These are phyloP conservation scores for Cutaneotrichosporon cutaneum DNA, from an alignment of 1,284 basidiomycete genomes.

Conservation along the genomic window DNA sequence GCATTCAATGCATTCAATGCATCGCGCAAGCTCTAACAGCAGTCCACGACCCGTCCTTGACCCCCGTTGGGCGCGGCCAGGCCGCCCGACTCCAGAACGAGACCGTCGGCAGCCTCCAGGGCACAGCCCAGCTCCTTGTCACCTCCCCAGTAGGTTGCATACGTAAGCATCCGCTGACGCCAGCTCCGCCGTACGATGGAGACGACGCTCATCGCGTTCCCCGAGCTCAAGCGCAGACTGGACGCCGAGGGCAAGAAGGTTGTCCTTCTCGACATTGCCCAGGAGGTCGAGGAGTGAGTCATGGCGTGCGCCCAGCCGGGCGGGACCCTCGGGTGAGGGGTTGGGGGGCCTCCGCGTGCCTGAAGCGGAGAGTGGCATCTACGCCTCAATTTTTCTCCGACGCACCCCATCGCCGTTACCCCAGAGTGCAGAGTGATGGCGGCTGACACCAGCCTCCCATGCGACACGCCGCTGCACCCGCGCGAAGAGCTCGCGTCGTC, in stretches of 20 bases:
- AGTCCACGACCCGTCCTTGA: slow-evolving; percentile 51
- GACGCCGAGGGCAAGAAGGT: slow-evolving; percentile 41
- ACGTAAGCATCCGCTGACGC: slow-evolving; percentile 7
- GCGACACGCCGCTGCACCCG: slow-evolving; percentile 48
- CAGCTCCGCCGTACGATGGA: slow-evolving; percentile 51
- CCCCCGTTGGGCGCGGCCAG: slow-evolving; percentile 47
- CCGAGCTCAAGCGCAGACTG: slow-evolving; percentile 37
- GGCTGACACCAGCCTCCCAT: slow-evolving; percentile 36
- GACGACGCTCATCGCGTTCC: slow-evolving; percentile 49
- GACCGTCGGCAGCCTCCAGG: slow-evolving; percentile 41
- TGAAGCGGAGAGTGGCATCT: background rate
- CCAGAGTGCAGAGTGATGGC: too few species aligned
- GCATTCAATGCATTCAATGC: background rate
- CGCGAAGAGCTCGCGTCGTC: slow-evolving; percentile 35
- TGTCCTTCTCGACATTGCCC: slow-evolving; percentile 46
- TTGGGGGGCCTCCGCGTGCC: background rate
- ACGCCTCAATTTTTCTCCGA: background rate
- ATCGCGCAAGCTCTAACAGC: background rate
- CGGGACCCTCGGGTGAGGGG: background rate
- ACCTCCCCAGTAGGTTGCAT: slow-evolving; percentile 42
- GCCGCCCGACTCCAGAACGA: slow-evolving; percentile 37
- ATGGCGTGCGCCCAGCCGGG: background rate
- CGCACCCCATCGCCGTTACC: background rate
- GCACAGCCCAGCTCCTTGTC: slow-evolving; percentile 47
- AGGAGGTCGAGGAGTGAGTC: slow-evolving; percentile 49